Conservation (phyloP, 192 early-diverging fungal species). For the Umbelopsis sp. region DNA sequence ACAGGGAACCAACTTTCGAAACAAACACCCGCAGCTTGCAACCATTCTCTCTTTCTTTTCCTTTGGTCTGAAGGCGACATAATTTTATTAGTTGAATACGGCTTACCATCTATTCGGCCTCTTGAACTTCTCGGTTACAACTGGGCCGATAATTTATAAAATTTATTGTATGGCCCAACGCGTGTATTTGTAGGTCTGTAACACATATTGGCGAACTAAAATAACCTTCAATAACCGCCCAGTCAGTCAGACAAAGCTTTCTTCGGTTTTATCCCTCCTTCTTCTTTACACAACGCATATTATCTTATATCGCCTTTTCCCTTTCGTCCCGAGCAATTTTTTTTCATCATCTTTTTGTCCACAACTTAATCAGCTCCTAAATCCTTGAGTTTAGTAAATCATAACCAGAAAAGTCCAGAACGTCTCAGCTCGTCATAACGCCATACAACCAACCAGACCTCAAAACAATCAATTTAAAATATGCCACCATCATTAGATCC, state of each 20-base stretch:
- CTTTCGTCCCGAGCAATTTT: too few relatives aligned
- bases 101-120: neutral
- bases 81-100: neutral
- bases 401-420: too few relatives aligned
- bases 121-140: neutral
- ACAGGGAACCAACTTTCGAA: neutral
- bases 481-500: slow-evolving; percentile 22
- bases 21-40: neutral
- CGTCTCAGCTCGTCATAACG: too few relatives aligned
- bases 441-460: neutral
- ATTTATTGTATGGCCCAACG: slow-evolving; percentile 14
- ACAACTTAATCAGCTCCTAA: too few relatives aligned
- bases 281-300: too few relatives aligned
- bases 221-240: neutral
- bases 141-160: neutral
- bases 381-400: too few relatives aligned
- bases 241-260: neutral
- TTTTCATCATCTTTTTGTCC: too few relatives aligned
- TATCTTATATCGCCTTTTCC: too few relatives aligned
- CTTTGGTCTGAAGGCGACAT: neutral
- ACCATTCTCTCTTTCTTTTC: neutral
- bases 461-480: too few relatives aligned
- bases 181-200: neutral
- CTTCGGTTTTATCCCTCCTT: too few relatives aligned
- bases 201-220: too few relatives aligned